phyloP scores from a whole-genome alignment of 1,284 basidiomycete species.

The Rhizopogon hawkerae region DNA sequence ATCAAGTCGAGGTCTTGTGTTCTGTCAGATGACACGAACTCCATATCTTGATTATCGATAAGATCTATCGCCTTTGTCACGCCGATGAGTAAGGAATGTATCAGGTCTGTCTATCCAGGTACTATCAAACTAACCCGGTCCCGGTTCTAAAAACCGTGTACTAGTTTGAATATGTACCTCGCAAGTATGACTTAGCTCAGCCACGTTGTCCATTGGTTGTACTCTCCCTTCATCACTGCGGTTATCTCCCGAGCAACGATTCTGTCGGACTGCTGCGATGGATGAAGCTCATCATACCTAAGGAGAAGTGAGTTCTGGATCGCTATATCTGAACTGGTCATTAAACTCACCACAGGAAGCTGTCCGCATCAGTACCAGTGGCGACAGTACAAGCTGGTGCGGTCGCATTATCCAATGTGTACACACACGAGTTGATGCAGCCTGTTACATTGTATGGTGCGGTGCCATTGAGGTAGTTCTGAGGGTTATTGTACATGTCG shows the following conservation, averaged over 20 bases:
- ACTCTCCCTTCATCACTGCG: constrained; percentile 18
- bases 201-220: constrained; percentile 24
- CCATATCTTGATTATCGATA: neutral
- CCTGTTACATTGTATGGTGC: constrained; percentile 26
- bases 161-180: neutral
- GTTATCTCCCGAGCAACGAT: constrained; percentile 26
- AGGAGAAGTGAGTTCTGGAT: neutral
- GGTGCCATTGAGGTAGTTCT: constrained; percentile 30
- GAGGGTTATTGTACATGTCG: constrained; percentile 27
- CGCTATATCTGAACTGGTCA: neutral
- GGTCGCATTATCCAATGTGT: constrained; percentile 14
- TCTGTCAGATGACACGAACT: neutral
- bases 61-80: neutral
- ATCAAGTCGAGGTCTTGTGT: neutral
- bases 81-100: neutral
- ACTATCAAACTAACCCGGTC: neutral
- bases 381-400: constrained; percentile 20
- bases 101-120: neutral
- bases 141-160: neutral
- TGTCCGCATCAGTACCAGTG: constrained; percentile 22
- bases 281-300: constrained; percentile 26
- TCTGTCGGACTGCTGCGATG: constrained; percentile 28
- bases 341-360: constrained; percentile 26
- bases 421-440: constrained; percentile 24
- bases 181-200: constrained; percentile 16